Percentiles rank a stretch among this genome's conserved stretches.
Evolutionary conservation across 176 grass and related monocot genomes (phyloP).

Genomic region (Guadua angustifolia): DNA sequence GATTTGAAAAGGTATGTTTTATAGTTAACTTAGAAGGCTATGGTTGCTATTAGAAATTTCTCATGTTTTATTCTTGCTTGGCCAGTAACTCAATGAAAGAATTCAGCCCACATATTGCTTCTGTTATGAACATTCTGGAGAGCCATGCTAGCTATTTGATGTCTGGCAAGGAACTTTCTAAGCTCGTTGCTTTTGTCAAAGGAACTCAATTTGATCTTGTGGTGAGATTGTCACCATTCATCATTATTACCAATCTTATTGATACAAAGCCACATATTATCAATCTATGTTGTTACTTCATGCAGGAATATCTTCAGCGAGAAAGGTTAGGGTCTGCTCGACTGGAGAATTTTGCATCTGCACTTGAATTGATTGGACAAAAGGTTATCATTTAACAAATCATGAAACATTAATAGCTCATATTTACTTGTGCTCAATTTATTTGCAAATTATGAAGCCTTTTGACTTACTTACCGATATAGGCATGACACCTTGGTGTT

Average conservation of each 20-base stretch:
- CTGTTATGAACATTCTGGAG: slow-evolving; percentile 98
- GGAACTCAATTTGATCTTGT: slow-evolving; percentile 99
- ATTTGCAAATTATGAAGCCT: neutral
- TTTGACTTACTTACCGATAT: slow-evolving; percentile 11
- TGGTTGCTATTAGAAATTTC: slow-evolving; percentile 28
- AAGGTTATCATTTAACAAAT: slow-evolving; percentile 62
- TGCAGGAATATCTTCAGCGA: slow-evolving; percentile 97
- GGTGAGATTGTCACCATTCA: slow-evolving; percentile 58
- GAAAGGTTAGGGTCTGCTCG: slow-evolving; percentile 83
- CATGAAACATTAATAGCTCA: neutral
- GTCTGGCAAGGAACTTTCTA: slow-evolving; percentile 99
- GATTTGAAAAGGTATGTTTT: slow-evolving; percentile 78
- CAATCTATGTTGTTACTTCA: slow-evolving; percentile 24
- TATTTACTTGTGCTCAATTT: slow-evolving; percentile 24
- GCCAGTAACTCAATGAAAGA: slow-evolving; percentile 80
- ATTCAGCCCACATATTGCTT: slow-evolving; percentile 91
- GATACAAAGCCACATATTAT: slow-evolving; percentile 40
- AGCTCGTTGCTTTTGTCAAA: slow-evolving; percentile 98
- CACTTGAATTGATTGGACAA: slow-evolving; percentile 95
- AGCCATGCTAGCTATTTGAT: slow-evolving; percentile 95
- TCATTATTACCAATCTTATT: slow-evolving; percentile 6
- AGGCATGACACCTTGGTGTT: neutral
- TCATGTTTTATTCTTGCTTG: slow-evolving; percentile 38
- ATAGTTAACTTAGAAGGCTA: slow-evolving; percentile 19
- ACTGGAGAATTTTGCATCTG: slow-evolving; percentile 97